These are phyloP conservation scores for Marasmius tenuissimus DNA, from an alignment of 1,284 basidiomycete genomes.

Conservation along the genomic window DNA sequence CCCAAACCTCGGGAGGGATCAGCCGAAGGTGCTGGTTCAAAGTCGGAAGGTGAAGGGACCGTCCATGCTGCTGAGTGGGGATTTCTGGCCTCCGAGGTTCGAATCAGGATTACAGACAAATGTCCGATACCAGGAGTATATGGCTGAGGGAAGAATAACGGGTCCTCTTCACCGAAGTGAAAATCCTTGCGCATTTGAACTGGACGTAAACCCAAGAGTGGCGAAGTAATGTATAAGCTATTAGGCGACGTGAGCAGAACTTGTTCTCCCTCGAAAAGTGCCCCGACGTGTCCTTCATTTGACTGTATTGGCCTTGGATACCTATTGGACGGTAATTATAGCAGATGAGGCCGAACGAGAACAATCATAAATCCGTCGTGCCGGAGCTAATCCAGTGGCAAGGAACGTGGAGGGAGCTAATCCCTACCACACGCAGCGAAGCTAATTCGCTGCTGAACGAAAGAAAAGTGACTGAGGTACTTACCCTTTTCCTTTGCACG, in stretches of 20 bases:
- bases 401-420: background rate
- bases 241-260: background rate
- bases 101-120: background rate
- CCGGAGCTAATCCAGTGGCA: background rate
- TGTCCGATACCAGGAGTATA: background rate
- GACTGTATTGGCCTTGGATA: background rate
- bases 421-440: background rate
- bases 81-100: background rate
- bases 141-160: background rate
- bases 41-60: background rate
- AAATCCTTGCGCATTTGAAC: background rate
- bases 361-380: background rate
- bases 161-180: background rate
- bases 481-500: no score
- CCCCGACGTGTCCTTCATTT: background rate
- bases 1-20: background rate
- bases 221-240: background rate
- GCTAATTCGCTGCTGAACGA: background rate
- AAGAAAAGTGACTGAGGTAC: background rate
- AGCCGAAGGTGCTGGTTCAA: background rate
- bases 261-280: background rate
- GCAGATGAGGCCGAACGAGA: background rate
- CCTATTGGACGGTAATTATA: background rate
- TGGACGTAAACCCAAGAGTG: background rate
- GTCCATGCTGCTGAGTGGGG: background rate